A percentile compares a stretch with the other conserved stretches of the same genome.
Evolutionary conservation across 140 eudicot species (phyloP).

Genomic region (Stevia rebaudiana): DNA sequence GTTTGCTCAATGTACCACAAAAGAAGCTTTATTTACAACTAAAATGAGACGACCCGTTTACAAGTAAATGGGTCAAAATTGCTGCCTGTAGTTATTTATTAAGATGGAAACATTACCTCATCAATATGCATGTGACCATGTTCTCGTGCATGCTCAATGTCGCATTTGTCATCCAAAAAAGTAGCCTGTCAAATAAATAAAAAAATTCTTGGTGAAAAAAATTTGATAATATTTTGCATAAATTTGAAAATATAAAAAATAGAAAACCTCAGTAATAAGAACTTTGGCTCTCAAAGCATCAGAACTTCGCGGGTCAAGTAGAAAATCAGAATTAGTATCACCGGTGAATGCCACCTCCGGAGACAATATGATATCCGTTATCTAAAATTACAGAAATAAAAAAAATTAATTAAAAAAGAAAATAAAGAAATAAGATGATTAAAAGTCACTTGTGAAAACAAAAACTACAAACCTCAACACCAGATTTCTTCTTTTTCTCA

Average conservation of each 20-base stretch:
- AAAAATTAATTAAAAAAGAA: background rate
- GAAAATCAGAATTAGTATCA: slow-evolving; percentile 83
- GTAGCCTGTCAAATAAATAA: slow-evolving; percentile 68
- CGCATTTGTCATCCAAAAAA: slow-evolving; percentile 67
- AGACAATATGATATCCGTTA: slow-evolving; percentile 74
- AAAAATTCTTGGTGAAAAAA: background rate
- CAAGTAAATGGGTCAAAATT: background rate
- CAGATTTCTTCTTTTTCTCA: slow-evolving; percentile 90
- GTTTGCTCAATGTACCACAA: too few relatives aligned
- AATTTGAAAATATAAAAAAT: background rate
- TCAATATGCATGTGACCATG: slow-evolving; percentile 93
- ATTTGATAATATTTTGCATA: background rate
- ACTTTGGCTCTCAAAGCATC: slow-evolving; percentile 94
- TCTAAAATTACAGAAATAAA: slow-evolving; percentile 35
- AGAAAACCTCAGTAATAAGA: slow-evolving; percentile 78
- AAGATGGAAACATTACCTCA: slow-evolving; percentile 48
- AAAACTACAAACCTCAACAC: slow-evolving; percentile 63
- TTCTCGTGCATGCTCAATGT: slow-evolving; percentile 80
- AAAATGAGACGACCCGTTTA: background rate
- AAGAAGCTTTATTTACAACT: too few relatives aligned
- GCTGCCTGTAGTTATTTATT: background rate
- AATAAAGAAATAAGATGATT: background rate
- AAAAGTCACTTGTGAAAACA: background rate
- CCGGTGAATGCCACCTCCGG: slow-evolving; percentile 99
- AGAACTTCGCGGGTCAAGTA: slow-evolving; percentile 82